phyloP scores from a whole-genome alignment of 139 green algal species.

The Nannochloris sp. region DNA sequence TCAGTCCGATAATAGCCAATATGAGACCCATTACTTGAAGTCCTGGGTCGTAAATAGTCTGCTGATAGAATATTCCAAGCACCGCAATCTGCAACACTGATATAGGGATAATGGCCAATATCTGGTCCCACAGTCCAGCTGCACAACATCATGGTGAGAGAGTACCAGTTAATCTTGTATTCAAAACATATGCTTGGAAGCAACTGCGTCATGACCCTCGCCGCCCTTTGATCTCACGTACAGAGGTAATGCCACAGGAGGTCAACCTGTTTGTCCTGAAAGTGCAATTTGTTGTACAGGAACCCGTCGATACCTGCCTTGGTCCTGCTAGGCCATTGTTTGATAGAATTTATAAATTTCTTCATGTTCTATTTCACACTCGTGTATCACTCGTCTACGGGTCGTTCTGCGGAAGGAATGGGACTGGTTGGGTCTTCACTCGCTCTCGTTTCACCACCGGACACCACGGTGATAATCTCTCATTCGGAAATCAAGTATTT shows the following conservation, averaged over 20 bases:
- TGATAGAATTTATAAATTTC: neutral
- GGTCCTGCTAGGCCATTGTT: neutral
- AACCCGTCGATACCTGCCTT: conserved; percentile 1
- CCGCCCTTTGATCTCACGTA: too few relatives aligned
- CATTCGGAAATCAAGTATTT: too few relatives aligned
- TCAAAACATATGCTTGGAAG: too few relatives aligned
- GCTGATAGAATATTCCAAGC: conserved; percentile 31
- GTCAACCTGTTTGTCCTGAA: neutral
- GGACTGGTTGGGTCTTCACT: too few relatives aligned
- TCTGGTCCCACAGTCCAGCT: conserved; percentile 15
- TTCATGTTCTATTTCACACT: neutral
- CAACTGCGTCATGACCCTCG: too few relatives aligned
- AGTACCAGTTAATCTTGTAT: too few relatives aligned
- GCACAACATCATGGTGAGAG: too few relatives aligned
- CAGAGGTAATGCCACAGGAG: neutral
- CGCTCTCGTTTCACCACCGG: too few relatives aligned
- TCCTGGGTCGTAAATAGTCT: conserved; percentile 9
- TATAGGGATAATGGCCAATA: conserved; percentile 29
- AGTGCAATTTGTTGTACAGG: neutral
- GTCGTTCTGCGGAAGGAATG: too few relatives aligned
- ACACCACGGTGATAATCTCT: too few relatives aligned
- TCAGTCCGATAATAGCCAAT: conserved; percentile 22
- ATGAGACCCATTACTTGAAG: conserved; percentile 33
- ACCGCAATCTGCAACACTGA: conserved; percentile 28
- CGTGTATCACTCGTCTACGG: too few relatives aligned